These are phyloP conservation scores for Mentha longifolia DNA, from an alignment of 257 asterid species.

Conservation along the genomic window DNA sequence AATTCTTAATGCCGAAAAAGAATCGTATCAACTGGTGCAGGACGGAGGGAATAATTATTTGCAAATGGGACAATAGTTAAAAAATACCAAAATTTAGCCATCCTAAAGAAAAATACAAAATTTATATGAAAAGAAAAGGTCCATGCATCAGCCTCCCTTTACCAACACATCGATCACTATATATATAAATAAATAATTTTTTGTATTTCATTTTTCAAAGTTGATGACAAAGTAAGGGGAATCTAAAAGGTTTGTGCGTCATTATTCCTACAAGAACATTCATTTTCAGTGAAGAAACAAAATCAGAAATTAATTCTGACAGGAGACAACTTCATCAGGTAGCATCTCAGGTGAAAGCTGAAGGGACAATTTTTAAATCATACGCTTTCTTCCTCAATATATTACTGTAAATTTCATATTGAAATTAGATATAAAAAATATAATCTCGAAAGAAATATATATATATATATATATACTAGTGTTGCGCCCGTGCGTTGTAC, in stretches of 20 bases:
- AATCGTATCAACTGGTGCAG: too few relatives aligned
- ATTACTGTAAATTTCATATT: too few relatives aligned
- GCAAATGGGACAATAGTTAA: not conserved
- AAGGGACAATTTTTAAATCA: not conserved
- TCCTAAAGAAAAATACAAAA: too few relatives aligned
- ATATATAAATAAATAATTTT: too few relatives aligned
- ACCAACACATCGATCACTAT: not conserved
- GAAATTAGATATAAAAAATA: not conserved
- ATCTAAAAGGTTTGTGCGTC: not conserved
- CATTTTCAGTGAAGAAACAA: slow-evolving; percentile 20
- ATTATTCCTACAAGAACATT: slow-evolving; percentile 21
- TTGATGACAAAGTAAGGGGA: slow-evolving; percentile 16
- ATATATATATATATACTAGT: too few relatives aligned
- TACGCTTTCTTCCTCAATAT: too few relatives aligned
- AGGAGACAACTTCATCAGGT: slow-evolving; percentile 29
- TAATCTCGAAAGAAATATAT: too few relatives aligned
- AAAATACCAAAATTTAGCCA: not conserved
- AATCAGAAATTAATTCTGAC: slow-evolving; percentile 26
- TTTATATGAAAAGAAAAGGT: not conserved
- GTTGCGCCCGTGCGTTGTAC: too few relatives aligned
- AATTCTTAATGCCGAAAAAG: too few relatives aligned
- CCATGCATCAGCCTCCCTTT: not conserved
- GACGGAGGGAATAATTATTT: too few relatives aligned
- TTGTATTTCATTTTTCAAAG: slow-evolving; percentile 15
- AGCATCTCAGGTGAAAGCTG: slow-evolving; percentile 12